phyloP scores from a whole-genome alignment of 768 basidiomycete species.

The Fistulinella prunicolor region DNA sequence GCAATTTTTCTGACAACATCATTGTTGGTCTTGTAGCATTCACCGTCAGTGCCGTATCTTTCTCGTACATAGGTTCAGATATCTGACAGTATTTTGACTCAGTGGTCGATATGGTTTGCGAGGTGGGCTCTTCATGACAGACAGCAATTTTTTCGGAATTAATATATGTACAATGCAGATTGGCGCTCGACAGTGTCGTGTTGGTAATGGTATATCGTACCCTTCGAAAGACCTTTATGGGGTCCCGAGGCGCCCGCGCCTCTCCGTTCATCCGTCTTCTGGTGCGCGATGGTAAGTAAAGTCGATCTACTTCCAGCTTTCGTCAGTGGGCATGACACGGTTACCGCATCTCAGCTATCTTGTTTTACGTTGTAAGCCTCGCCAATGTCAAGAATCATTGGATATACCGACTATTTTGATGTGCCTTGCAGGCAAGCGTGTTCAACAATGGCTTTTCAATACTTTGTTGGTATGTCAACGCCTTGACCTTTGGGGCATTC shows the following conservation, averaged over 20 bases:
- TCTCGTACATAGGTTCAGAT: not conserved
- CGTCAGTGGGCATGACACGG: not conserved
- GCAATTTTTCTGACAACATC: not conserved
- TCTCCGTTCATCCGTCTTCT: slow-evolving; percentile 10
- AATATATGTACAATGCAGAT: not conserved
- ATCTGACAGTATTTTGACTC: not conserved
- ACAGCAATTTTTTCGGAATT: not conserved
- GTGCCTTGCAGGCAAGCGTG: slow-evolving; percentile 1
- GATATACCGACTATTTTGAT: not conserved
- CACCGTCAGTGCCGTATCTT: slow-evolving; percentile 1
- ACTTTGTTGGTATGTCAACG: slow-evolving; percentile 9
- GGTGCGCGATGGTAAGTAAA: slow-evolving; percentile 7
- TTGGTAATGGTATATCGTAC: slow-evolving; percentile 4
- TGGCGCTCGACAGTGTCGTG: slow-evolving; percentile 6
- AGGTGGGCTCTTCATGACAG: not conserved
- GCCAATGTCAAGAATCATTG: not conserved
- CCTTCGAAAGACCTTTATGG: slow-evolving; percentile 1
- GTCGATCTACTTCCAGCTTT: not conserved
- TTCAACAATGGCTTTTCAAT: slow-evolving; percentile 5
- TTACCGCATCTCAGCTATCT: not conserved
- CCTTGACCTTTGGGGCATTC: not conserved
- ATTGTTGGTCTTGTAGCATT: not conserved
- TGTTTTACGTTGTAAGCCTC: slow-evolving; percentile 9
- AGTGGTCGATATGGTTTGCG: slow-evolving; percentile 13
- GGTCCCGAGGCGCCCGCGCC: not conserved